Evolutionary conservation across 306 rosid species (phyloP).

Genomic region (Casuarina equisetifolia): DNA sequence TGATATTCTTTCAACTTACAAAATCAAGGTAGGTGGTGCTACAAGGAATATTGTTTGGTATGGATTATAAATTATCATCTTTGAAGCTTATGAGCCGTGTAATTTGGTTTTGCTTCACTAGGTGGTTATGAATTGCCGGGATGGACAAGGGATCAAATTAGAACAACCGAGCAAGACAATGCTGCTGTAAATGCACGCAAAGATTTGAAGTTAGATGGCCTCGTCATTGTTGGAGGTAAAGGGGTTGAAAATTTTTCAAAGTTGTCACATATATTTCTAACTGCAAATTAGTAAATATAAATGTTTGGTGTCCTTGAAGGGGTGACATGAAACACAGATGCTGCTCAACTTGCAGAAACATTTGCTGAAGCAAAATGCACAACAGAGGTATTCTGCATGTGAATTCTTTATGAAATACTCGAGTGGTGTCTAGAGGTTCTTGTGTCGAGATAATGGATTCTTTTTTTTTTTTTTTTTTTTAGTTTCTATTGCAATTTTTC

Average conservation of each 20-base stretch:
- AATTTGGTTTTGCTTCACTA: constrained; percentile 33
- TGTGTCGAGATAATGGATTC: too few relatives aligned
- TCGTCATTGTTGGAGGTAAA: constrained; percentile 94
- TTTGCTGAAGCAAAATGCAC: constrained; percentile 84
- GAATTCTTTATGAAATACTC: constrained; percentile 1
- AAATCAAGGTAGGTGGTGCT: constrained; percentile 69
- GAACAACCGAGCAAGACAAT: constrained; percentile 91
- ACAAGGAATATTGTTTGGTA: background rate
- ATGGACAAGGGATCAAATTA: constrained; percentile 89
- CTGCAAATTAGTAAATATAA: constrained; percentile 19
- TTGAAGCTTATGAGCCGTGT: constrained; percentile 3
- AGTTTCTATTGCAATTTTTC: too few relatives aligned
- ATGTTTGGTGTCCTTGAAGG: constrained; percentile 44
- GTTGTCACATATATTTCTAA: background rate
- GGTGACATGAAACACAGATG: constrained; percentile 97
- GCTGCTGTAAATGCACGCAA: constrained; percentile 82
- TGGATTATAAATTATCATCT: background rate
- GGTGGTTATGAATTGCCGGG: constrained; percentile 99
- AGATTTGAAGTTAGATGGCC: constrained; percentile 82
- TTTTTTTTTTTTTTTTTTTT: background rate
- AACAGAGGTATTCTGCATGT: constrained; percentile 62
- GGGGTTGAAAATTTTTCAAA: background rate
- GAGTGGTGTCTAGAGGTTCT: too few relatives aligned
- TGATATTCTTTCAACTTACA: constrained; percentile 69
- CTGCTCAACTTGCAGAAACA: constrained; percentile 99